Evolutionary conservation across 2,329 filamentous ascomycete genomes (phyloP), one percentile per base, ranked within the genome.

Genomic region (Lanzia echinophila): DNA sequence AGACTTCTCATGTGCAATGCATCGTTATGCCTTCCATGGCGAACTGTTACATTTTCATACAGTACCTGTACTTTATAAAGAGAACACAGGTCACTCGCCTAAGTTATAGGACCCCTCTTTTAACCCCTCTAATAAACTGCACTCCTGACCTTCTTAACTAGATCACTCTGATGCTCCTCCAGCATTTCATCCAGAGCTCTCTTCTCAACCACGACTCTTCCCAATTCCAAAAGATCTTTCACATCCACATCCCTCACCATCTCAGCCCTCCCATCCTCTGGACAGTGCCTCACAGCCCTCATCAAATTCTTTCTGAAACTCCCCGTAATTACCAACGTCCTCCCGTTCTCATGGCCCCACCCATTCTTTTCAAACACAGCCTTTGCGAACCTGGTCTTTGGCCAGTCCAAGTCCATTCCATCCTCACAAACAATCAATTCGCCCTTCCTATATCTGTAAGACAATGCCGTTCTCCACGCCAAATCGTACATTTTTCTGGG

Each of bases 401-500:
- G 54, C 20, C 60, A 51, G 47, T 65, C 60, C 56, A 96, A 80
- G 60, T 90, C 84, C 73, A 88, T 79, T 39, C 82, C 81, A 65
- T 90, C 86, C 66, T 92, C 85, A 64, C 94, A 84, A 41, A 99
- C 82, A 60, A 96, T 76, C 65, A 99, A 75, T 74, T 97, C 89
- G 47, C 91, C 94, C 61, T 84, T 83, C 61, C 86, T 79, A 73
- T 94, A 97, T 56, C 94, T 84, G 75, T 96, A 95, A 67, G 87
- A 94, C 60, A 99, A 79, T 11, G 94, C 94, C 42, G 88, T 97
- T 68, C 94, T 83, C 89, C 90, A 97, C 10, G 94, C 94, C 64
- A 95, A 79, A 72, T 97, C 91, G 74, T 99, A 99, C 46, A 96
- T 82, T 75, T 97, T 97, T 68, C 80, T 79, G 64, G 87, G 90